Base-by-base conservation (phyloP, 2,329 filamentous ascomycete species). In the Stylonectria norvegica region DNA sequence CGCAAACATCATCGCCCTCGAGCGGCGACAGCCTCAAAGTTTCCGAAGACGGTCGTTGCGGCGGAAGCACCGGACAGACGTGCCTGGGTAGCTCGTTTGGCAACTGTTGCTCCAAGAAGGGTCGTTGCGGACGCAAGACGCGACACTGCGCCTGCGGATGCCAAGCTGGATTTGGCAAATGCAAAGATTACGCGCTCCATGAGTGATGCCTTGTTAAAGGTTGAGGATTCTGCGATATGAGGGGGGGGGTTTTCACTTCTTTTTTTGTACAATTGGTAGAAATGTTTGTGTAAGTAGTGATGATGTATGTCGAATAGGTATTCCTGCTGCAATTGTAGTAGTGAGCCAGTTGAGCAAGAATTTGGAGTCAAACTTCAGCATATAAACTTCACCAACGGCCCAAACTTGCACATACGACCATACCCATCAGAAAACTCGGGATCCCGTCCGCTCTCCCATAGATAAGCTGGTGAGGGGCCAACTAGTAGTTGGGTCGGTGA, bases 21-120 rank as follows among this genome's bases (percentile, higher is more conserved):
- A 45, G 19, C 3, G 28, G 45, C 14, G 42, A 42, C 10, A 41
- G 43, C 15, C 47, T 55, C 28, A 61, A 58, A 41, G 53, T 66
- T 11, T 70, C 67, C 1, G 50, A 60, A 15, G 63, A 71, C 34
- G 68, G 66, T 12, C 58, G 55, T 14, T 72, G 70, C 38, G 70
- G 67, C 16, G 67, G 63, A 31, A 48, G 58, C 16, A 59, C 57
- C 14, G 64, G 62, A 14, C 62, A 62, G 44, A 71, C 67, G 18
- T 72, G 70, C 46, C 48, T 58, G 25, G 68, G 67, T n/a, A 68
- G 64, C 43, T 34, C 47, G 8, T 70, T 64, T 40, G 69, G 69
- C 3, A 51, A 65, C 40, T 72, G 71, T 59, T 74, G 70, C 58
- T 70, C 66, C 12, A 56, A 52, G 40, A 55, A 57, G 46, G 56